These are phyloP conservation scores for Capsicum pubescens DNA, from an alignment of 257 asterid species.

Conservation along the genomic window DNA sequence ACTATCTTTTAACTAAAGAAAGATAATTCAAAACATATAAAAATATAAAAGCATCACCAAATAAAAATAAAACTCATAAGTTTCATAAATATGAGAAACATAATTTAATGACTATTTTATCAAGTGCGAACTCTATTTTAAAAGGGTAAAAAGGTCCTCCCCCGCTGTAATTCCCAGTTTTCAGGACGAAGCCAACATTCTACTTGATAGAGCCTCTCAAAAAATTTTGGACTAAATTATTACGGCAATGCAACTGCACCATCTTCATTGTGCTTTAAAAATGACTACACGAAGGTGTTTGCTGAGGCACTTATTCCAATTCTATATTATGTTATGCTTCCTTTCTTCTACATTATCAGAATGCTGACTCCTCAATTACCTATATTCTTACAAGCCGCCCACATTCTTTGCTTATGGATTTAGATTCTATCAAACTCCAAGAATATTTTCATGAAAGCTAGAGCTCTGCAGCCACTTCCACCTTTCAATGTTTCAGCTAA, in stretches of 20 bases:
- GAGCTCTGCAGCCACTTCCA: constrained; percentile 12
- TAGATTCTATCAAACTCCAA: background rate
- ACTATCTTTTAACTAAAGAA: too few species aligned
- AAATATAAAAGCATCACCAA: too few species aligned
- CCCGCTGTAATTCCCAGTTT: background rate
- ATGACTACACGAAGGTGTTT: background rate
- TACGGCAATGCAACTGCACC: background rate
- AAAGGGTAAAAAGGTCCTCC: too few species aligned
- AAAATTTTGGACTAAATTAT: background rate
- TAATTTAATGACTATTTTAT: too few species aligned
- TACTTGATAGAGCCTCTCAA: background rate
- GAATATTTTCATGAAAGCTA: background rate
- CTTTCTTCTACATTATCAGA: background rate
- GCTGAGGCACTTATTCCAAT: background rate
- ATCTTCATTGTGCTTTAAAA: background rate
- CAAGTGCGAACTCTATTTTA: too few species aligned
- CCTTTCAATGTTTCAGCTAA: background rate
- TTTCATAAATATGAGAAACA: too few species aligned
- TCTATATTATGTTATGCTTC: background rate
- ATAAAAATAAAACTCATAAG: too few species aligned
- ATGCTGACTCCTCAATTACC: constrained; percentile 9
- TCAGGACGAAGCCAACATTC: background rate
- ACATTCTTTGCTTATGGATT: constrained; percentile 1
- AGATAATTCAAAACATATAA: too few species aligned
- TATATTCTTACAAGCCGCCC: background rate